Percentiles rank a stretch among this genome's conserved stretches.
These are phyloP conservation scores for Helminthosporium solani DNA, from an alignment of 2,329 filamentous ascomycete species.

Conservation along the genomic window DNA sequence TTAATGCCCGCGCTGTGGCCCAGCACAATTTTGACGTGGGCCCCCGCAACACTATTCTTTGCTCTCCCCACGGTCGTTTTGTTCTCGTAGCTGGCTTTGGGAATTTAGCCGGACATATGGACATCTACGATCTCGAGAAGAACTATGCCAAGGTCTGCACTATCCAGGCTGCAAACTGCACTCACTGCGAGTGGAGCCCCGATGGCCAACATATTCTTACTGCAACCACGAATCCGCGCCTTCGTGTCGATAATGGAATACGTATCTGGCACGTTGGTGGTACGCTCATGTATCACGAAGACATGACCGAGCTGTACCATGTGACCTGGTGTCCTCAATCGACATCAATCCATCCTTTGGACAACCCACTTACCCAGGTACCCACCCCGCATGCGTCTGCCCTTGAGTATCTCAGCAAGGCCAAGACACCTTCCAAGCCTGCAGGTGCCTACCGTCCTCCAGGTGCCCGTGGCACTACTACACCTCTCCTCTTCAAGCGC, in stretches of 20 bases:
- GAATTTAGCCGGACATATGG: slow-evolving; percentile 95
- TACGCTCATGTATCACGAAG: slow-evolving; percentile 88
- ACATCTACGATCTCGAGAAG: slow-evolving; percentile 94
- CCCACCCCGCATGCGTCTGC: slow-evolving; percentile 83
- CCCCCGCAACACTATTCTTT: slow-evolving; percentile 91
- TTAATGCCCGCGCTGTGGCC: slow-evolving; percentile 82
- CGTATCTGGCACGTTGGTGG: slow-evolving; percentile 93
- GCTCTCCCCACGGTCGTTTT: slow-evolving; percentile 91
- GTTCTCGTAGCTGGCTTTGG: slow-evolving; percentile 94
- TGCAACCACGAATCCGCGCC: slow-evolving; percentile 91
- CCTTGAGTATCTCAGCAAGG: slow-evolving; percentile 74
- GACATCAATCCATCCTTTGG: slow-evolving; percentile 59
- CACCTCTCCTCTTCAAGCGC: slow-evolving; percentile 92
- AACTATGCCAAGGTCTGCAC: slow-evolving; percentile 90
- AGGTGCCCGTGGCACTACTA: slow-evolving; percentile 83
- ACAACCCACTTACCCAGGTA: slow-evolving; percentile 71
- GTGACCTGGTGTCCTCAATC: slow-evolving; percentile 80
- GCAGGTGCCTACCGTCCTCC: slow-evolving; percentile 96
- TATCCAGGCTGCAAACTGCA: slow-evolving; percentile 93
- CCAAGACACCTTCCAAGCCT: slow-evolving; percentile 94
- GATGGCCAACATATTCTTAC: slow-evolving; percentile 95
- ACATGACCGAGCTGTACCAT: slow-evolving; percentile 91
- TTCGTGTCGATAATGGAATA: slow-evolving; percentile 95
- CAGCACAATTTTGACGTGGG: slow-evolving; percentile 83
- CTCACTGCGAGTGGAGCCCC: slow-evolving; percentile 95